A percentile compares a stretch with the other conserved stretches of the same genome.
Evolutionary conservation across 2,329 filamentous ascomycete genomes (phyloP).

Genomic region (Nothophoma quercina): DNA sequence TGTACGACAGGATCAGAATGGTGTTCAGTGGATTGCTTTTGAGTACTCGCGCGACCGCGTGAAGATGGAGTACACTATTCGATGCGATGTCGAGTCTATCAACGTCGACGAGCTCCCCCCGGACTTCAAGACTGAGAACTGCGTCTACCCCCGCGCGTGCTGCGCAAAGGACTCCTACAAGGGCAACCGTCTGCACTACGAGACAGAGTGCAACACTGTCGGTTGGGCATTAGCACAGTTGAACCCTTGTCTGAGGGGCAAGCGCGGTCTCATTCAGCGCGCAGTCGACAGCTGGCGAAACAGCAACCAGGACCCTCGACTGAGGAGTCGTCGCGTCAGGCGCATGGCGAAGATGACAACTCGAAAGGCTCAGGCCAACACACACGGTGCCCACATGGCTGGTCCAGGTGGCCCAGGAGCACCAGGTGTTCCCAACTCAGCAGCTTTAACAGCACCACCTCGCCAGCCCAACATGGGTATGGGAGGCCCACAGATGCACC

Average conservation of each 20-base stretch:
- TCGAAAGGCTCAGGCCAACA: slow-evolving; percentile 72
- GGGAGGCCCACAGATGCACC: slow-evolving; percentile 69
- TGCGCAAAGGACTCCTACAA: slow-evolving; percentile 96
- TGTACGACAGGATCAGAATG: slow-evolving; percentile 92
- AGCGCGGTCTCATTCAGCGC: slow-evolving; percentile 93
- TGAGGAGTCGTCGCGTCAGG: slow-evolving; percentile 89
- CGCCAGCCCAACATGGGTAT: slow-evolving; percentile 74
- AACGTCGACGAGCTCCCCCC: slow-evolving; percentile 82
- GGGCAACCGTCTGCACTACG: slow-evolving; percentile 93
- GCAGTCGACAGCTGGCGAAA: slow-evolving; percentile 99
- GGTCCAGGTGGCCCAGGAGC: slow-evolving; percentile 68
- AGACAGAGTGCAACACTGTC: slow-evolving; percentile 99
- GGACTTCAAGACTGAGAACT: slow-evolving; percentile 98
- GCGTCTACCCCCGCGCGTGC: slow-evolving; percentile 94
- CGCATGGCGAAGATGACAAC: slow-evolving; percentile 96
- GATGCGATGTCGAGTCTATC: slow-evolving; percentile 96
- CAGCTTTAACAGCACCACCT: slow-evolving; percentile 65
- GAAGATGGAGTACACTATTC: slow-evolving; percentile 99
- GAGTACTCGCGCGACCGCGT: slow-evolving; percentile 96
- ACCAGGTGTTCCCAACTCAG: slow-evolving; percentile 69
- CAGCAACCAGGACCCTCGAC: slow-evolving; percentile 93
- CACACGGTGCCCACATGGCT: slow-evolving; percentile 70
- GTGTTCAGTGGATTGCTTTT: slow-evolving; percentile 98
- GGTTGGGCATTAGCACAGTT: slow-evolving; percentile 97
- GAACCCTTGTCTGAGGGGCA: slow-evolving; percentile 88